Evolutionary conservation across 345 rosid species (phyloP).

Genomic region (Ceriops zippeliana): DNA sequence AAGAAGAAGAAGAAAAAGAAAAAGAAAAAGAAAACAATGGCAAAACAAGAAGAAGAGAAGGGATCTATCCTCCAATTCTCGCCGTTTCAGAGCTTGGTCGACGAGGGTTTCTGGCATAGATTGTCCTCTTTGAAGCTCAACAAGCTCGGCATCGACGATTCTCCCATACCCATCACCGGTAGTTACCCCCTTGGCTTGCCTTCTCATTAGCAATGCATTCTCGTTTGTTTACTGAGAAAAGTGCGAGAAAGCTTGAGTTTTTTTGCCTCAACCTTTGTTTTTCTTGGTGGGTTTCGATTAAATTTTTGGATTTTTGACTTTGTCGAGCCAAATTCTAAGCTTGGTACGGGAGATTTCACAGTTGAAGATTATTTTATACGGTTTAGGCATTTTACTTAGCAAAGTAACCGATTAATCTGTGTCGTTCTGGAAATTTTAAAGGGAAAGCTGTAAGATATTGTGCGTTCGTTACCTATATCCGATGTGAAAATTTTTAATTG

Average conservation of each 20-base stretch:
- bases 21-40: constrained; percentile 6
- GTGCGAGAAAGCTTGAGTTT: too few species aligned
- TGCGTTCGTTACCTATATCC: too few species aligned
- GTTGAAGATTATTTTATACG: too few species aligned
- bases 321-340: not conserved
- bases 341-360: too few species aligned
- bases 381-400: too few species aligned
- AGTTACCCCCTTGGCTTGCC: too few species aligned
- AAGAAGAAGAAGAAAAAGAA: not conserved
- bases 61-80: constrained; percentile 65
- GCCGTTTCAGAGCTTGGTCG: constrained; percentile 70
- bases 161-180: constrained; percentile 81
- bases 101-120: constrained; percentile 93
- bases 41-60: constrained; percentile 21
- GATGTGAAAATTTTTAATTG: not conserved
- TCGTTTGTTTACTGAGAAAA: too few species aligned
- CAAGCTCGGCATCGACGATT: constrained; percentile 82
- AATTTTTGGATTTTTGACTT: not conserved
- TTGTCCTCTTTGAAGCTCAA: constrained; percentile 85
- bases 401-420: too few species aligned
- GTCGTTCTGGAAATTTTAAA: too few species aligned
- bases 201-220: too few species aligned
- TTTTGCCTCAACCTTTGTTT: not conserved
- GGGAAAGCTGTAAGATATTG: too few species aligned
- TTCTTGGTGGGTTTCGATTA: not conserved